Evolutionary conservation across 2,329 filamentous ascomycete species (phyloP), one percentile per base, ranked within the genome.

Genomic region (Pseudofabraea citricarpa): DNA sequence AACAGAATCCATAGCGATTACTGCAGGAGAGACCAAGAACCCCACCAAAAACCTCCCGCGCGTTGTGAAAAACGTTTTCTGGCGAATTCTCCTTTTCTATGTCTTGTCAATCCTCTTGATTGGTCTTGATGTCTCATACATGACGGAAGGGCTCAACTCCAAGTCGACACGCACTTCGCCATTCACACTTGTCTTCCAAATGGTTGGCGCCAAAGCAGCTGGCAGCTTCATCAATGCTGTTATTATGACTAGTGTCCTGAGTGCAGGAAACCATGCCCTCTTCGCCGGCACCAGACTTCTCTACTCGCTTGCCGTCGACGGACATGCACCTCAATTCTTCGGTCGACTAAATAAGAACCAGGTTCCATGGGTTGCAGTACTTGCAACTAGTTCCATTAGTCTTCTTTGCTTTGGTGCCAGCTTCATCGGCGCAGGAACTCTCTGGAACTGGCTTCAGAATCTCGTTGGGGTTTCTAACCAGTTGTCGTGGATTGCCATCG

Each of bases 401-500:
- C 76, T 75, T 0, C 67, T 83, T 0, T 83, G 79, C 53, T 84
- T 85, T 43, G 80, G 77, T 2, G 78, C 79, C 0, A 81, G 75
- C 54, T 83, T 81, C 49, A 82, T 84, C 41, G 78, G 79, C 0
- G 79, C 80, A 0, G 80, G 81, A 1, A 71, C 83, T 51, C 62
- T 84, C 4, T 84, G 80, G 80, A 74, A 70, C 1, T 84, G 81
- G 80, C 62, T 84, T 15, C 80, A 84, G 56, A 83, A 83, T 45
- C 73, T 85, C 36, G 78, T 85, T 43, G 80, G 80, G 9, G 81
- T 85, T 0, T 83, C 79, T 0, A 84, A 83, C 58, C 81, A 84
- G 61, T 64, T 85, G 4, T 77, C 77, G 39, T 85, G 81, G 80
- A 74, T 78, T 51, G 71, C 76, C 44, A 85, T 85, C 46, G 74